Base-by-base conservation (phyloP, 257 asterid genomes). In the Fraxinus cuspidata region DNA sequence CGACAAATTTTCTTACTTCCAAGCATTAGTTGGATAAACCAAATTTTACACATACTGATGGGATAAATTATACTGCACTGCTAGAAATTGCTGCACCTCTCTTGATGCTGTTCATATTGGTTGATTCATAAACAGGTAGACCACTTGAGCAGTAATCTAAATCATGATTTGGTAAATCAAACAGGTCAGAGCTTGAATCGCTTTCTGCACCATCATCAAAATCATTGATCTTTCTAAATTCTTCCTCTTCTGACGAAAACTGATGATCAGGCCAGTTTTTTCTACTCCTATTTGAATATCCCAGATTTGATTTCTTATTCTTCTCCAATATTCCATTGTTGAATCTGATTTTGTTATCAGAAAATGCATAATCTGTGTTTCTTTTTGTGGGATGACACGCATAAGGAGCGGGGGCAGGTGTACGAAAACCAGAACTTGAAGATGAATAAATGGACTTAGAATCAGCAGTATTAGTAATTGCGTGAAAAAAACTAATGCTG, bases 401-500 rank as follows among this genome's bases (percentile, higher is more conserved):
- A 78, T 35, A 71, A 51, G 84, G 82, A 5, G 23, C 63, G 5
- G 68, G 32, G 7, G 89, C 90, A 53, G 90, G 89, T 1, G 92
- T 88, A 78, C 87, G 65, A 44, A 86, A 88, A 1, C 90, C 92
- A 8, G 89, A 75, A 65, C 51, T 77, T 49, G 84, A 81, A 70
- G 83, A 67, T 21, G 88, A 79, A 37, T 70, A 77, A 5, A 72
- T 38, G 18, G 90, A 78, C 40, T 83, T 84, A 16, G 87, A 56
- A 71, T 77, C 87, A 21, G 8, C 73, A 69, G 69, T 16, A 68
- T 75, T 81, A 7, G 75, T 72, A 53, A 83, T 67, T 4, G 80
- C 69, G 13, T 63, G 68, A 71, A 91, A 88, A 81, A 88, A 92
- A 81, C 98, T 87, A 6, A 92, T 86, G 87, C 97, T 94, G 81